Evolutionary conservation across 2,329 filamentous ascomycete species (phyloP).

Genomic region (Neoarthrinium moseri): DNA sequence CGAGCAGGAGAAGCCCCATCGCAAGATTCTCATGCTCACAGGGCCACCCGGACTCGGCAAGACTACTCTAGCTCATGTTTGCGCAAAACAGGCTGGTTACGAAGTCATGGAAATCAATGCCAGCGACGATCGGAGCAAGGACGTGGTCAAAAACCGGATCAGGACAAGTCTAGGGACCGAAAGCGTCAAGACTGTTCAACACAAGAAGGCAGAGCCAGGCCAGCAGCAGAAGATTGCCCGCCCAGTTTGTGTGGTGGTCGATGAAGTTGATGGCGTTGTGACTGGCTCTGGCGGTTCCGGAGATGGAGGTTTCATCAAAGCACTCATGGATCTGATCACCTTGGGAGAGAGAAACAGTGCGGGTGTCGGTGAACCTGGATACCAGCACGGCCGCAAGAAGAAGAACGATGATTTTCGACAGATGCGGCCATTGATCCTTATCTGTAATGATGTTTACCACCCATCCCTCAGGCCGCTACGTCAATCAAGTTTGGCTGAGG

Average conservation of each 20-base stretch:
- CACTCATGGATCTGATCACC: slow-evolving; percentile 84
- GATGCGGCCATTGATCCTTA: slow-evolving; percentile 83
- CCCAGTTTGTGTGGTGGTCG: slow-evolving; percentile 90
- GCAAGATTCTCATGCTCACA: slow-evolving; percentile 86
- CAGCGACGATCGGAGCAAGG: slow-evolving; percentile 86
- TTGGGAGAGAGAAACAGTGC: slow-evolving; percentile 78
- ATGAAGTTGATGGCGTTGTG: slow-evolving; percentile 95
- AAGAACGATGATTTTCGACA: slow-evolving; percentile 86
- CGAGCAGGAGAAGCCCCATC: slow-evolving; percentile 73
- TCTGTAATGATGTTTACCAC: slow-evolving; percentile 97
- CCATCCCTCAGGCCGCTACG: slow-evolving; percentile 82
- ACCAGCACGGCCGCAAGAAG: slow-evolving; percentile 52
- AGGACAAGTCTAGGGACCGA: slow-evolving; percentile 91
- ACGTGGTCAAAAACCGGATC: slow-evolving; percentile 89
- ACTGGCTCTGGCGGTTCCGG: slow-evolving; percentile 73
- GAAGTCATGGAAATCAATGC: slow-evolving; percentile 97
- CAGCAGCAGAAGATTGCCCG: slow-evolving; percentile 70
- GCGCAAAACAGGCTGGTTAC: slow-evolving; percentile 91
- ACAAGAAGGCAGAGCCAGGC: slow-evolving; percentile 48
- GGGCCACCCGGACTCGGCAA: slow-evolving; percentile 93
- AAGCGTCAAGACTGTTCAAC: slow-evolving; percentile 77
- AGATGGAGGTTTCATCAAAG: slow-evolving; percentile 94
- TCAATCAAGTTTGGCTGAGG: slow-evolving; percentile 81
- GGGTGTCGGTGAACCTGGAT: slow-evolving; percentile 26
- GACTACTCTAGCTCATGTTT: slow-evolving; percentile 94